These are phyloP conservation scores for Solanum infundibuliforme DNA, from an alignment of 257 asterid genomes.

Conservation along the genomic window DNA sequence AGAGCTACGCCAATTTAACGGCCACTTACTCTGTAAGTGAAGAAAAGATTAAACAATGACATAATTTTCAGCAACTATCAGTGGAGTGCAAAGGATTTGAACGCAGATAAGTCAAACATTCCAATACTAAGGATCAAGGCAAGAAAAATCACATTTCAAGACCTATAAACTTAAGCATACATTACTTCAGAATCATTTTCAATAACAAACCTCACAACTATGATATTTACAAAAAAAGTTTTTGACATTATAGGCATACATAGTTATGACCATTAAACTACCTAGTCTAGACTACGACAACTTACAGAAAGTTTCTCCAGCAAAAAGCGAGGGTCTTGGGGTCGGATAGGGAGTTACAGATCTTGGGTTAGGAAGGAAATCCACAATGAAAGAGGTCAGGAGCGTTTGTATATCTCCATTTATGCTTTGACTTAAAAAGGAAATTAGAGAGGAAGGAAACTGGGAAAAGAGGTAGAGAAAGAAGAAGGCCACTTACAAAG, in stretches of 20 bases:
- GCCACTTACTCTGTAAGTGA: neutral
- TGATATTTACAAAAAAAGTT: neutral
- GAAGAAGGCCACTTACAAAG: neutral
- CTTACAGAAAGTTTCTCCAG: neutral
- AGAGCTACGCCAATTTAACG: neutral
- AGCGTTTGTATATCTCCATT: neutral
- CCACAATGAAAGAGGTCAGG: neutral
- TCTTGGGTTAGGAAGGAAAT: neutral
- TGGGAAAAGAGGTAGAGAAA: neutral
- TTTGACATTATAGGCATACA: neutral
- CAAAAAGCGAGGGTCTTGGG: accelerated
- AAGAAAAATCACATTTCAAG: neutral
- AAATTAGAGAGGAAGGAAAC: neutral
- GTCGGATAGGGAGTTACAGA: neutral
- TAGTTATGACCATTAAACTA: neutral
- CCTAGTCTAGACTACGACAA: neutral
- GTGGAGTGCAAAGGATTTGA: neutral
- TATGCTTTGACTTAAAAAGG: neutral
- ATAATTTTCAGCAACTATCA: neutral
- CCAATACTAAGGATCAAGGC: neutral
- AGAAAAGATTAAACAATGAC: neutral
- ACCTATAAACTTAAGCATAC: too few species aligned
- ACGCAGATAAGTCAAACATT: neutral
- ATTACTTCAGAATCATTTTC: neutral
- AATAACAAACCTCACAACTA: neutral